Base-by-base conservation (phyloP, 805 yeast genomes). In the Wickerhamomyces alni region DNA sequence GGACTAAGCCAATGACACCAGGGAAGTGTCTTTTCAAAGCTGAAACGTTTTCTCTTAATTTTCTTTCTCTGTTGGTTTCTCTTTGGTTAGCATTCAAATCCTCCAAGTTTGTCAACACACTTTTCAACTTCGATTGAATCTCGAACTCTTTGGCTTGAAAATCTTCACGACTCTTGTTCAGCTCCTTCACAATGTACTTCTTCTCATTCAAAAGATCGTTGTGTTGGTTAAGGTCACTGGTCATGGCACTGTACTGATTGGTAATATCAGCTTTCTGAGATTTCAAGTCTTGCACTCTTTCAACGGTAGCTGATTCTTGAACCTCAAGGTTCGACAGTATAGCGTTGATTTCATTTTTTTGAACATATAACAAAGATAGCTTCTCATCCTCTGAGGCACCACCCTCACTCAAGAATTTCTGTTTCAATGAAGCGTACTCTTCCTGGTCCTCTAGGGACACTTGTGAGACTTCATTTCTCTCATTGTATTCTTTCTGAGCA, bases 1-100 rank as follows among this genome's bases (percentile, higher is more conserved):
- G 72, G 4, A 91, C 77, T 10, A 87, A 59, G 3, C 97, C 98
- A 48, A 73, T 73, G 3, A 93, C 94, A 4, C 95, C 88, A 1
- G 95, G 93, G 46, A 83, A 74, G n/a, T 82, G 60, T 52, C 87
- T 77, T 50, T 77, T 81, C 39, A 93, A 62, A 39, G 77, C 70
- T 0, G 79, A 61, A 3, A 86, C 80, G 44, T 83, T 85, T 48
- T 88, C 96, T 40, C 91, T 69, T 31, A 85, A 62, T 45, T 70
- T 75, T 36, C 73, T 70, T 45, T 88, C 95, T 45, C 77, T 75
- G 30, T 74, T 74, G 0, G 88, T 69, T 50, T 86, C 96, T 48
- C 91, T 75, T 57, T 80, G 83, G 42, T 72, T 77, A 1, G 95
- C 88, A 37, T 77, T 78, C 28, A 86, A 62, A 39, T 85, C 95